phyloP scores from a whole-genome alignment of 768 basidiomycete species.

The Sarcodon sp. region DNA sequence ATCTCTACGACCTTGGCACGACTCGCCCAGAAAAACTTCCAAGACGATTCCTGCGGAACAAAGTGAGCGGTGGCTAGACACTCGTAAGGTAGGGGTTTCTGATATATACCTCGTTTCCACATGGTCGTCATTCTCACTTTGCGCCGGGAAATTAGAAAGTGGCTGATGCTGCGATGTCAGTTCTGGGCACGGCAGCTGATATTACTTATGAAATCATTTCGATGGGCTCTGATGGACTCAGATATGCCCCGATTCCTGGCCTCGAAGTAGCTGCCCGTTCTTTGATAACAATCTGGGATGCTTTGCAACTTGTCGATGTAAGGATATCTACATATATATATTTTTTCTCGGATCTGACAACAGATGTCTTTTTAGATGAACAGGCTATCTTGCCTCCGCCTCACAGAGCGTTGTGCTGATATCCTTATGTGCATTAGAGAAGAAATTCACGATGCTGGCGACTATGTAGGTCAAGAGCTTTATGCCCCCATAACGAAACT shows the following conservation, averaged over 20 bases:
- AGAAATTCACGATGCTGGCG: slow-evolving; percentile 49
- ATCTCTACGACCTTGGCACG: slow-evolving; percentile 14
- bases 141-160: slow-evolving; percentile 19
- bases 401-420: slow-evolving; percentile 63
- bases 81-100: slow-evolving; percentile 10
- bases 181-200: slow-evolving; percentile 27
- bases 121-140: not conserved
- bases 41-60: slow-evolving; percentile 15
- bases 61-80: slow-evolving; percentile 13
- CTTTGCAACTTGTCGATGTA: slow-evolving; percentile 48
- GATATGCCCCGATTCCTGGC: slow-evolving; percentile 44
- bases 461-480: slow-evolving; percentile 34
- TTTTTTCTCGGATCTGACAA: not conserved
- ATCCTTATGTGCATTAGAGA: slow-evolving; percentile 50
- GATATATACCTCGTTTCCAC: not conserved
- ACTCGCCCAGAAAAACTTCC: slow-evolving; percentile 8
- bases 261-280: slow-evolving; percentile 36
- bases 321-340: slow-evolving; percentile 11
- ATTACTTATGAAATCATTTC: slow-evolving; percentile 32
- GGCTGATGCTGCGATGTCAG: slow-evolving; percentile 18
- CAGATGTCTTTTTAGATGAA: slow-evolving; percentile 35
- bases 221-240: slow-evolving; percentile 27
- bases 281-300: slow-evolving; percentile 52
- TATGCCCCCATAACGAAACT: slow-evolving; percentile 35
- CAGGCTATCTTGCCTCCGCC: slow-evolving; percentile 50